Evolutionary conservation across 345 rosid genomes (phyloP).

Genomic region (Linum tenue): DNA sequence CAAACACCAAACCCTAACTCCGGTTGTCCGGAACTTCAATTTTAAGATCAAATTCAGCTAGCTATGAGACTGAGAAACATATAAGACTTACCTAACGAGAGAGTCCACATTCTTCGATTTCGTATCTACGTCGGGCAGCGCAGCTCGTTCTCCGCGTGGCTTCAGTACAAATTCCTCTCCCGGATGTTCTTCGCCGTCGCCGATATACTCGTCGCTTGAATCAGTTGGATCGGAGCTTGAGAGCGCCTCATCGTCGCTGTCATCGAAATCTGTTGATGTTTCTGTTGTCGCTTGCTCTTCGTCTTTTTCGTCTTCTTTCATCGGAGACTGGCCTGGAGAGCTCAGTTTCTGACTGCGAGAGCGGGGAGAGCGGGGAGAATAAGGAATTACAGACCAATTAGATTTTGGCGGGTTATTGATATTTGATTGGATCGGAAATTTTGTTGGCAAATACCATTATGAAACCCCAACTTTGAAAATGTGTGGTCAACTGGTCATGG

Average conservation of each 20-base stretch:
- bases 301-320: not conserved
- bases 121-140: conserved; percentile 44
- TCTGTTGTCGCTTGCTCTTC: not conserved
- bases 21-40: too few relatives aligned
- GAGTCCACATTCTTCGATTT: conserved; percentile 87
- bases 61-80: not conserved
- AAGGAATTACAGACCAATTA: too few relatives aligned
- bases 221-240: conserved; percentile 39
- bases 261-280: not conserved
- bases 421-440: too few relatives aligned
- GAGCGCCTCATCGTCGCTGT: conserved; percentile 18
- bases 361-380: not conserved
- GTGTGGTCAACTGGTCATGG: too few relatives aligned
- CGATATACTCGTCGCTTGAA: conserved; percentile 40
- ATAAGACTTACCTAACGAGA: conserved; percentile 54
- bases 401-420: too few relatives aligned
- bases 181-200: conserved; percentile 27
- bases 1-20: not conserved
- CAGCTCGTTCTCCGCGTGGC: conserved; percentile 18
- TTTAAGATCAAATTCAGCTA: not conserved
- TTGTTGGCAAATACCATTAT: too few relatives aligned
- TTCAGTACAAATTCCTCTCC: conserved; percentile 14
- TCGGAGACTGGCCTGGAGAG: not conserved
- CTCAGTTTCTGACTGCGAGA: not conserved
- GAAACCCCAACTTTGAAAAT: too few relatives aligned